phyloP scores from a whole-genome alignment of 768 basidiomycete species.

The Suillus decipiens region DNA sequence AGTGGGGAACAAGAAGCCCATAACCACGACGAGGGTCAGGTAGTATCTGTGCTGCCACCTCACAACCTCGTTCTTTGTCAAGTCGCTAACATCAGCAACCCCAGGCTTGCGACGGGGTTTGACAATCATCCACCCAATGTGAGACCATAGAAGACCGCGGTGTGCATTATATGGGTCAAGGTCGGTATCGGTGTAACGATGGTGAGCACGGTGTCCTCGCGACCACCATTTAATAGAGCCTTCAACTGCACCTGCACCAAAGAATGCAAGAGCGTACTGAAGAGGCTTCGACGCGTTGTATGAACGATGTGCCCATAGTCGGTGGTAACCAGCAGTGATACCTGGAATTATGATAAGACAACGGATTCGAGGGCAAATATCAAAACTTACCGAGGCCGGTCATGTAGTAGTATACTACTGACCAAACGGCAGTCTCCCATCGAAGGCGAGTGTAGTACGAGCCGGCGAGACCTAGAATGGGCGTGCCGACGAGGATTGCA shows the following conservation, averaged over 20 bases:
- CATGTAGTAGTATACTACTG: slow-evolving; percentile 69
- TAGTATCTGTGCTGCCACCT: slow-evolving; percentile 89
- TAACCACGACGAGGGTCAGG: slow-evolving; percentile 63
- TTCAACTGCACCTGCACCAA: slow-evolving; percentile 91
- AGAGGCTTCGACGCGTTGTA: slow-evolving; percentile 90
- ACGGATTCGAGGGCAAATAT: slow-evolving; percentile 42
- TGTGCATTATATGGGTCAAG: slow-evolving; percentile 96
- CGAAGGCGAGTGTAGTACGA: slow-evolving; percentile 62
- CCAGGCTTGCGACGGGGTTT: slow-evolving; percentile 90
- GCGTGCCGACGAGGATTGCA: slow-evolving; percentile 70
- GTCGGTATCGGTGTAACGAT: slow-evolving; percentile 95
- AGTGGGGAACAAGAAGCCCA: slow-evolving; percentile 76
- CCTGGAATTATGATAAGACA: slow-evolving; percentile 41
- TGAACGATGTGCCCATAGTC: slow-evolving; percentile 94
- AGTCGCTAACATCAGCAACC: slow-evolving; percentile 86
- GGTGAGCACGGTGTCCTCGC: slow-evolving; percentile 95
- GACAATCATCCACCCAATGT: slow-evolving; percentile 92
- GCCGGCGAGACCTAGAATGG: slow-evolving; percentile 73
- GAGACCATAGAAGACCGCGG: slow-evolving; percentile 83
- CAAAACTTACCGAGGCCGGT: slow-evolving; percentile 74
- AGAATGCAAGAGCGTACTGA: slow-evolving; percentile 80
- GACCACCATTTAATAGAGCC: slow-evolving; percentile 99
- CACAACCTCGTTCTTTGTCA: slow-evolving; percentile 77
- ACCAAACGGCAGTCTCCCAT: slow-evolving; percentile 74
- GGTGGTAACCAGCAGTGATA: slow-evolving; percentile 94